These are phyloP conservation scores for Phialophora chinensis DNA, from an alignment of 2,329 filamentous ascomycete genomes.

Conservation along the genomic window DNA sequence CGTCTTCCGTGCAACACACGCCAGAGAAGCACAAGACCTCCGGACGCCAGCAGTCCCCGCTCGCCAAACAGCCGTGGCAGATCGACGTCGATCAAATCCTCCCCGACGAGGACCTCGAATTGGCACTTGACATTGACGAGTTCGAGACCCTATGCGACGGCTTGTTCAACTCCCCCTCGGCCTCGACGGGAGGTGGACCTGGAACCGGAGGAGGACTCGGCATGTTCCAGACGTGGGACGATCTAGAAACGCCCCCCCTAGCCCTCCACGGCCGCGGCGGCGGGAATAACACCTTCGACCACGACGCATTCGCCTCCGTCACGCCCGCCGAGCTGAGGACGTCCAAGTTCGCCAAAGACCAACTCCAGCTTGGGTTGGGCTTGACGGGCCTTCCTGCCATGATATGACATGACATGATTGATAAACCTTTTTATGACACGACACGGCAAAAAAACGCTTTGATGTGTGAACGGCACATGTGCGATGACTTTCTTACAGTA, in stretches of 20 bases:
- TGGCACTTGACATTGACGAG: conserved; percentile 31
- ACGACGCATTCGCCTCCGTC: neutral
- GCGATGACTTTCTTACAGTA: neutral
- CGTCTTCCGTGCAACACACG: conserved; percentile 11
- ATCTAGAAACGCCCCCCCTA: neutral
- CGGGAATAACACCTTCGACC: neutral
- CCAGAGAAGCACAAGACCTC: conserved; percentile 8
- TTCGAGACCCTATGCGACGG: conserved; percentile 34
- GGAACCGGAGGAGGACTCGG: neutral
- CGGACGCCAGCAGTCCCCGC: neutral
- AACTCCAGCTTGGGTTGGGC: neutral
- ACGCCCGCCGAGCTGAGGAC: neutral
- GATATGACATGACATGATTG: conserved; percentile 13
- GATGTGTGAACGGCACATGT: neutral
- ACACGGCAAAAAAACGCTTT: neutral
- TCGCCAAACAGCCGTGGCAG: conserved; percentile 21
- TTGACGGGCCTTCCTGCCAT: conserved; percentile 13
- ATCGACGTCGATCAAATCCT: conserved; percentile 26
- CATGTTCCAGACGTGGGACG: conserved; percentile 12
- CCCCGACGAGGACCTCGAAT: conserved; percentile 28
- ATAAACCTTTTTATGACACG: neutral
- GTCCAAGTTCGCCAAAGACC: neutral
- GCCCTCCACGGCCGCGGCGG: neutral
- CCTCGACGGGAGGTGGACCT: neutral
- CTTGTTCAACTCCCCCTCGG: conserved; percentile 26